Base-by-base conservation (phyloP, 106 monocot genomes). In the Hemerocallis citrina region DNA sequence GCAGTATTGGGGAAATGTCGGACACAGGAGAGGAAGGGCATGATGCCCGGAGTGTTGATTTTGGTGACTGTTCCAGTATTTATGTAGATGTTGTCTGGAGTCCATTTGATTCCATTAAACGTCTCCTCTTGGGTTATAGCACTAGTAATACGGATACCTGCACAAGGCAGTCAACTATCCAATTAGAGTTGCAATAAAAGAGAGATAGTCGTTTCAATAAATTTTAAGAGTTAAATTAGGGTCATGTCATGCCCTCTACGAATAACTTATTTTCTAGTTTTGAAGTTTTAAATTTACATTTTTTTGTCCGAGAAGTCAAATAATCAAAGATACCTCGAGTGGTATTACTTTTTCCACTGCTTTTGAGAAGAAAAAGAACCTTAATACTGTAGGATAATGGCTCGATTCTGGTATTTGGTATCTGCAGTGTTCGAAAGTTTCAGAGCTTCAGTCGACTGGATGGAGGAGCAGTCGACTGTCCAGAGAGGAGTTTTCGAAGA, bases 1-100 rank as follows among this genome's bases (percentile, higher is more conserved):
- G 75, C 33, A 1, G 17, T 52, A 46, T 94, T 83, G 5, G 93
- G 93, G 71, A 94, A 94, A 65, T 83, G 83, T n/a, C 93, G 67
- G 7, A 89, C 43, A 12, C 73, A 37, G 3, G 79, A 41, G 32
- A 94, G 75, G 12, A 71, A n/a, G 0, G 82, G 85, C 22, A 76
- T 25, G 37, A 86, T 55, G 23, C 62, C 71, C 15, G 79, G 72
- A 8, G 67, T 62, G 7, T 59, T 31, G 28, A 94, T 51, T 12
- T 61, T 31, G 13, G 85, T 78, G 0, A 43, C 59, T 37, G 83
- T 89, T 3, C 93, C 93, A 6, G 50, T 76, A 13, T 44, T 57
- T 62, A 82, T 58, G 82, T 77, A 89, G 30, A 69, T 73, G 8
- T 81, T 79, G 41, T 94, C 93, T 0, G 80, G 55, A 19, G 76